These are phyloP conservation scores for Podaxis sp. DNA, from an alignment of 768 basidiomycete species.

Conservation along the genomic window DNA sequence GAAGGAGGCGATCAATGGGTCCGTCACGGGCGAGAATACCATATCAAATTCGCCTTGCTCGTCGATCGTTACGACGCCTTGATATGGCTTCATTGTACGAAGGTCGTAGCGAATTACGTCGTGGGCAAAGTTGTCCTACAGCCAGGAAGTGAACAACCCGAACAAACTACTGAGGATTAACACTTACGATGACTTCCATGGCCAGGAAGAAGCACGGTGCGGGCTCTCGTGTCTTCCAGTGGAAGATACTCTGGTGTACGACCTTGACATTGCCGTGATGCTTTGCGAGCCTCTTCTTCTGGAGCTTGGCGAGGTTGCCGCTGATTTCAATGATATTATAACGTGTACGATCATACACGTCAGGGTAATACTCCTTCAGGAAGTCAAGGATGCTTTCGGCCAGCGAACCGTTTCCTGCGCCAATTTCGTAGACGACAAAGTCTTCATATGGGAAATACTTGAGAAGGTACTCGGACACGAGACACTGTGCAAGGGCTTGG, in stretches of 20 bases:
- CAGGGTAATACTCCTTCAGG: constrained; percentile 74
- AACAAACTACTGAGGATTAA: neutral
- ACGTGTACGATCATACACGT: constrained; percentile 88
- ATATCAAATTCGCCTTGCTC: constrained; percentile 79
- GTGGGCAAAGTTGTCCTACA: constrained; percentile 93
- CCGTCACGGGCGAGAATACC: constrained; percentile 80
- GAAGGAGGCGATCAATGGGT: constrained; percentile 81
- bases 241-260: constrained; percentile 79
- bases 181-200: constrained; percentile 89
- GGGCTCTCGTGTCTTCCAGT: constrained; percentile 72
- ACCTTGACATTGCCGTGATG: constrained; percentile 70
- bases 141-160: constrained; percentile 5
- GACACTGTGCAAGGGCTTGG: constrained; percentile 83
- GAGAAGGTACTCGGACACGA: constrained; percentile 89
- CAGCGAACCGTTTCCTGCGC: constrained; percentile 96
- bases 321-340: constrained; percentile 98
- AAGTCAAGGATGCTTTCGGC: constrained; percentile 87
- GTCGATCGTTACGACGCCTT: constrained; percentile 81
- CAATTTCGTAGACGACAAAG: constrained; percentile 95
- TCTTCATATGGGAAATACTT: constrained; percentile 97
- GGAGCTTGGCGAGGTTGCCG: constrained; percentile 68
- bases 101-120: constrained; percentile 92
- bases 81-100: constrained; percentile 75
- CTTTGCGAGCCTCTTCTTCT: constrained; percentile 62
- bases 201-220: constrained; percentile 93